Base-by-base conservation (phyloP, 2,329 filamentous ascomycete genomes). In the Helotiales sp. region DNA sequence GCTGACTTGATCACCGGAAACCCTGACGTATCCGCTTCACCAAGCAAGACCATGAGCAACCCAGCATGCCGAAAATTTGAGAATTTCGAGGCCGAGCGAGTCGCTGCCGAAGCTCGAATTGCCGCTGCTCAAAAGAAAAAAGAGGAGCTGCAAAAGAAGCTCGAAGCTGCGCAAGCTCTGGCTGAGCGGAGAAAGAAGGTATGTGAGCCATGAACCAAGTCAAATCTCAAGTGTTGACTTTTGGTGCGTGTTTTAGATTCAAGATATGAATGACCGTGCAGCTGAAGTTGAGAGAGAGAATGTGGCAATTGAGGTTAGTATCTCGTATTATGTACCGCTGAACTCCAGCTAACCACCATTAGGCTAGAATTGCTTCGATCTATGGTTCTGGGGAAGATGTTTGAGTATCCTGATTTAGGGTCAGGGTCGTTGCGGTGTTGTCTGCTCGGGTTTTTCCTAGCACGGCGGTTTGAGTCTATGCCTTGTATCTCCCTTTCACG, bases 261-360 rank as follows among this genome's bases (percentile, higher is more conserved):
- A 24, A 6, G 37, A 64, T 4, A 13, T 64, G 50, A 28, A 57
- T 13, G 6, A 49, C 24, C 15, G 4, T 17, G 60, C 60, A 1
- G 60, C 13, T 34, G 32, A 64, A 10, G 58, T 50, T 24, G n/a
- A 71, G 34, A 28, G 57, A 28, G 58, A 63, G 34, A 68, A 65
- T 62, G 61, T 50, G 5, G 68, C 55, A 24, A 58, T 68, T 11
- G 61, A 70, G 49, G 70, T 69, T 61, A 37, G 32, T 30, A 15
- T 40, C n/a, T n/a, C n/a, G n/a, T n/a, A n/a, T n/a, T n/a, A n/a
- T n/a, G n/a, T n/a, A n/a, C n/a, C n/a, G n/a, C n/a, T n/a, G n/a
- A n/a, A n/a, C n/a, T n/a, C n/a, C n/a, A n/a, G n/a, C n/a, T n/a
- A n/a, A n/a, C n/a, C n/a, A n/a, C n/a, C n/a, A n/a, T n/a, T n/a